A percentile compares a stretch with the other conserved stretches of the same genome.
Evolutionary conservation across 495 filamentous ascomycete species (phyloP).

Genomic region (Hyaloscypha variabilis): DNA sequence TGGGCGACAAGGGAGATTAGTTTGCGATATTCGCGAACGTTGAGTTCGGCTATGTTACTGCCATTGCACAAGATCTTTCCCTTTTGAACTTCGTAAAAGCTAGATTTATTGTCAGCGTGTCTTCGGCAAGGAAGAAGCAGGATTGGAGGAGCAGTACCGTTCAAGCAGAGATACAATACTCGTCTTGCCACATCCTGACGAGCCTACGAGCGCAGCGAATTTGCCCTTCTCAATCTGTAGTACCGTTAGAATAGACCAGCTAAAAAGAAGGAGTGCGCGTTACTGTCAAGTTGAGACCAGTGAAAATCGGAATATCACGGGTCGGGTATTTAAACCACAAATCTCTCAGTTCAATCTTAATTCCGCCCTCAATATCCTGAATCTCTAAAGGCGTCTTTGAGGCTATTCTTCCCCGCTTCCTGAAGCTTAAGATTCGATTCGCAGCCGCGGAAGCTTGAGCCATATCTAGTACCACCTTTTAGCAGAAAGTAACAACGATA

Average conservation of each 20-base stretch:
- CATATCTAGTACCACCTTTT: conserved; percentile 40
- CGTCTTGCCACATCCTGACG: conserved; percentile 74
- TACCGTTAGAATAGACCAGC: not conserved
- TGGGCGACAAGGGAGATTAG: conserved; percentile 63
- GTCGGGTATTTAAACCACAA: conserved; percentile 64
- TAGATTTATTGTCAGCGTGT: not conserved
- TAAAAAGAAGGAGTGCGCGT: not conserved
- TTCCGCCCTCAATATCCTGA: conserved; percentile 48
- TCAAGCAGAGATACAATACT: conserved; percentile 67
- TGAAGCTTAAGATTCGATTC: conserved; percentile 49
- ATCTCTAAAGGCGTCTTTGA: conserved; percentile 24
- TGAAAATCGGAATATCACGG: conserved; percentile 53
- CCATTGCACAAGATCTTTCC: conserved; percentile 59
- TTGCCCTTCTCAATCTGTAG: conserved; percentile 60
- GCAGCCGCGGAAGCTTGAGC: conserved; percentile 60
- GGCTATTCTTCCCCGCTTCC: not conserved
- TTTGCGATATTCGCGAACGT: conserved; percentile 53
- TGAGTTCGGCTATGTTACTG: conserved; percentile 44
- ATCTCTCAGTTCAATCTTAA: conserved; percentile 56
- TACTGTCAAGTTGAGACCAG: conserved; percentile 47
- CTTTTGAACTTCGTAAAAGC: conserved; percentile 58
- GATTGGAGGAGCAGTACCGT: conserved; percentile 16
- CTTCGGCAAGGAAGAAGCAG: not conserved
- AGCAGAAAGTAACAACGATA: not conserved
- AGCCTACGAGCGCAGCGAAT: conserved; percentile 70